Evolutionary conservation across 306 rosid genomes (phyloP).

Genomic region (Macrotyloma uniflorum): DNA sequence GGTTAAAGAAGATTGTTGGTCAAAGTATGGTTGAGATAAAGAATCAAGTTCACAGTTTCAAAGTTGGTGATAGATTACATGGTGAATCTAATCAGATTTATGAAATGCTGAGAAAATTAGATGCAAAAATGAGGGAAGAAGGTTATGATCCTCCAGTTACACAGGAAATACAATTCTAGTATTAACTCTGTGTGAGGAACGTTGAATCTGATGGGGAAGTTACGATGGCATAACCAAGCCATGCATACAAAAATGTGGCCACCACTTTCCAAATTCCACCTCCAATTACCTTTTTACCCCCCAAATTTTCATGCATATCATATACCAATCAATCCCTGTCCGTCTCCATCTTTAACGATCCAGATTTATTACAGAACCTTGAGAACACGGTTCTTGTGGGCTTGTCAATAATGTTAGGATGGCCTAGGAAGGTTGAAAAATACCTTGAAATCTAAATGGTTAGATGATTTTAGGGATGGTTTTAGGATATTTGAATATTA

Average conservation of each 20-base stretch:
- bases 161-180: constrained; percentile 28
- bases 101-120: constrained; percentile 57
- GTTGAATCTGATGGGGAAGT: neutral
- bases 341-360: too few relatives aligned
- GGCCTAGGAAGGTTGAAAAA: too few relatives aligned
- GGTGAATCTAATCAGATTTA: constrained; percentile 50
- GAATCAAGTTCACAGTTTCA: constrained; percentile 56
- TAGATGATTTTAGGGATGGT: neutral
- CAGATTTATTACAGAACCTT: too few relatives aligned
- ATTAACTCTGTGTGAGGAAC: neutral
- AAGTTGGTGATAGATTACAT: constrained; percentile 57
- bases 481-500: too few relatives aligned
- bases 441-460: neutral
- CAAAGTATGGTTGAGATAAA: constrained; percentile 60
- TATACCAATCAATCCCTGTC: too few relatives aligned
- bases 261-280: neutral
- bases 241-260: too few relatives aligned
- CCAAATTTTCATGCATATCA: too few relatives aligned
- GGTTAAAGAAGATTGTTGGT: constrained; percentile 63
- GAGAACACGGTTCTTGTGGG: too few relatives aligned
- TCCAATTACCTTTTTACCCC: too few relatives aligned
- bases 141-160: constrained; percentile 33
- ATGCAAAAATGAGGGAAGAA: constrained; percentile 57
- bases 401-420: too few relatives aligned
- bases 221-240: neutral